Conservation (phyloP, 208 protist genomes). For the Wallacemonas sp. region DNA sequence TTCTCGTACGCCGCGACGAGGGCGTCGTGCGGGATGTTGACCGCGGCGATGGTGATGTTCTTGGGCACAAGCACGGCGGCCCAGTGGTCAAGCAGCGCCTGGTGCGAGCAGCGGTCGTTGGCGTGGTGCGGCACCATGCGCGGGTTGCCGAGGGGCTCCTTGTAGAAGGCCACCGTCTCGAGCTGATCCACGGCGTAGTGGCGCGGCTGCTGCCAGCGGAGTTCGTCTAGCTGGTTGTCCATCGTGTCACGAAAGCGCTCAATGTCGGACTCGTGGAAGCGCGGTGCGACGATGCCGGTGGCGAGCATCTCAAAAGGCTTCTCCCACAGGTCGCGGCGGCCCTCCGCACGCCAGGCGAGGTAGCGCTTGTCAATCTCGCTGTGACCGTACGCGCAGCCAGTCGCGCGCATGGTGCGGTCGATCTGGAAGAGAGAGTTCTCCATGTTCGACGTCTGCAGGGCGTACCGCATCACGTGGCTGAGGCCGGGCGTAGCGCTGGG, state of each 20-base stretch:
- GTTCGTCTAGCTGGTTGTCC: slow-evolving; percentile 83
- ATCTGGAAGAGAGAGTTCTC: slow-evolving; percentile 84
- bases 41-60: slow-evolving; percentile 68
- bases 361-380: slow-evolving; percentile 76
- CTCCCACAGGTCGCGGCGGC: slow-evolving; percentile 78
- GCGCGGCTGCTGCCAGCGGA: slow-evolving; percentile 76
- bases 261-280: slow-evolving; percentile 79
- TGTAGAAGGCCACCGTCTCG: slow-evolving; percentile 88
- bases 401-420: slow-evolving; percentile 78
- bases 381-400: slow-evolving; percentile 72
- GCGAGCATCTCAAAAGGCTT: slow-evolving; percentile 70
- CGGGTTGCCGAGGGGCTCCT: slow-evolving; percentile 78
- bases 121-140: slow-evolving; percentile 64
- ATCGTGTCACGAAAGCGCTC: slow-evolving; percentile 89
- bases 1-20: slow-evolving; percentile 77
- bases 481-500: slow-evolving; percentile 65
- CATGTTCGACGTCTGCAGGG: slow-evolving; percentile 85
- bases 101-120: slow-evolving; percentile 78
- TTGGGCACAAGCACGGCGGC: slow-evolving; percentile 58
- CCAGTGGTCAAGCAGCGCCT: slow-evolving; percentile 76
- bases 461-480: slow-evolving; percentile 86
- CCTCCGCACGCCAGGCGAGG: slow-evolving; percentile 73
- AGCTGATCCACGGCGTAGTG: slow-evolving; percentile 72
- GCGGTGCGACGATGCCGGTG: slow-evolving; percentile 71
- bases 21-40: slow-evolving; percentile 80